Evolutionary conservation across 495 filamentous ascomycete genomes (phyloP), one percentile per base, ranked within the genome.

Genomic region (Penicillium cataractarum): DNA sequence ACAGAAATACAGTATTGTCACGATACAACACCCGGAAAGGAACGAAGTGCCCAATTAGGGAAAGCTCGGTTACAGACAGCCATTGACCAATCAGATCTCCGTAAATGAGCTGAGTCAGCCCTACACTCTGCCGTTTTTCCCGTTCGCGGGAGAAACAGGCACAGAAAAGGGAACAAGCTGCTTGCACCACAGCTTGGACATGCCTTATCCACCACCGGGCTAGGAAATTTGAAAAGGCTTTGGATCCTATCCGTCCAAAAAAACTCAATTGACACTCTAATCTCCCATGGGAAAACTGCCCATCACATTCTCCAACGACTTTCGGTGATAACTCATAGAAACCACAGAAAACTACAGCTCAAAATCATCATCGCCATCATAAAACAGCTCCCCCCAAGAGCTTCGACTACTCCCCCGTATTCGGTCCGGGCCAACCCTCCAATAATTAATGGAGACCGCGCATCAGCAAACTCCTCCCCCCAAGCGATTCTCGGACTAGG

Each of bases 31-130:
- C 39, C 50, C 55, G 19, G 32, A 63, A 56, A 63, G 27, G 33
- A 52, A 63, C 27, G 39, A 66, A 64, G 57, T 62, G 40, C 54
- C 57, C 60, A 39, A 26, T 64, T 31, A 3, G 61, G 68, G n/a
- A 21, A 55, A 59, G 26, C 10, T 35, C 26, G 15, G 17, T 39
- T 29, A 26, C 32, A 29, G n/a, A 15, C 15, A 19, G 24, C 52
- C 6, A 54, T 21, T 48, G 29, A 24, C 68, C 68, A 70, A 70
- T 70, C 39, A 65, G 0, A 22, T 9, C 2, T 10, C n/a, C 4
- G n/a, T 2, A 17, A 59, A 31, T 19, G 27, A 5, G 58, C 59
- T 68, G 65, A 68, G 21, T 70, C 59, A 68, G 46, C 24, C 0
- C 13, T 9, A 21, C 4, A 1, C 12, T 42, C 62, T 65, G 48